These are phyloP conservation scores for Quercus mongolica DNA, from an alignment of 306 rosid species.

Conservation along the genomic window DNA sequence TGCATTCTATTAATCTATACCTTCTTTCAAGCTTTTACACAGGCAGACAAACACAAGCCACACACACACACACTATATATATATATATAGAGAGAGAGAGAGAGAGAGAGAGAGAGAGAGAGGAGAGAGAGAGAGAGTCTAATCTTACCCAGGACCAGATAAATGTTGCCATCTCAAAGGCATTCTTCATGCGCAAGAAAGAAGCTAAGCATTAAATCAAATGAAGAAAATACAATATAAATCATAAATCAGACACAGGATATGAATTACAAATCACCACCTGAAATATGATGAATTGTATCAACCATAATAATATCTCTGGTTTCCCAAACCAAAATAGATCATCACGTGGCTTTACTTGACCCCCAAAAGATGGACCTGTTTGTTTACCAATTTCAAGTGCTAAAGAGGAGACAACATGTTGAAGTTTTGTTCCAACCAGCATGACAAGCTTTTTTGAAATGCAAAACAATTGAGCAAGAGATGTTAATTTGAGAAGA, in stretches of 20 bases:
- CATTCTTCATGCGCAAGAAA: constrained; percentile 57
- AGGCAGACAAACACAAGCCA: not conserved
- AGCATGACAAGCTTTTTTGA: constrained; percentile 78
- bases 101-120: not conserved
- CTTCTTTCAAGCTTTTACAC: not conserved
- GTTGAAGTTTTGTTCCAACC: constrained; percentile 96
- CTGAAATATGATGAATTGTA: constrained; percentile 97
- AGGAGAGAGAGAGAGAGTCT: not conserved
- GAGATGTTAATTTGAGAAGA: not conserved
- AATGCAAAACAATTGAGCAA: constrained; percentile 25
- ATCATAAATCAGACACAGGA: not conserved
- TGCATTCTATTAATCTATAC: not conserved
- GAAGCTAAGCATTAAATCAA: constrained; percentile 16
- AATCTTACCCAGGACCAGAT: constrained; percentile 89
- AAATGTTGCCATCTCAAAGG: constrained; percentile 95
- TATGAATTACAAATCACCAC: constrained; percentile 26
- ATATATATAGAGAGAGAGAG: not conserved
- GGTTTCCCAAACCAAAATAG: constrained; percentile 95
- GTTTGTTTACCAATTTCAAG: constrained; percentile 63
- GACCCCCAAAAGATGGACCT: constrained; percentile 57
- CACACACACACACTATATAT: not conserved
- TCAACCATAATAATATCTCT: constrained; percentile 62
- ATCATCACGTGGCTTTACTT: constrained; percentile 84
- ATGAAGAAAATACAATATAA: constrained; percentile 1
- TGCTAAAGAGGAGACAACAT: constrained; percentile 90